Percentiles rank a stretch among this genome's conserved stretches.
Evolutionary conservation across 2,329 filamentous ascomycete species (phyloP).

Genomic region (Arthrinium phaeospermum): DNA sequence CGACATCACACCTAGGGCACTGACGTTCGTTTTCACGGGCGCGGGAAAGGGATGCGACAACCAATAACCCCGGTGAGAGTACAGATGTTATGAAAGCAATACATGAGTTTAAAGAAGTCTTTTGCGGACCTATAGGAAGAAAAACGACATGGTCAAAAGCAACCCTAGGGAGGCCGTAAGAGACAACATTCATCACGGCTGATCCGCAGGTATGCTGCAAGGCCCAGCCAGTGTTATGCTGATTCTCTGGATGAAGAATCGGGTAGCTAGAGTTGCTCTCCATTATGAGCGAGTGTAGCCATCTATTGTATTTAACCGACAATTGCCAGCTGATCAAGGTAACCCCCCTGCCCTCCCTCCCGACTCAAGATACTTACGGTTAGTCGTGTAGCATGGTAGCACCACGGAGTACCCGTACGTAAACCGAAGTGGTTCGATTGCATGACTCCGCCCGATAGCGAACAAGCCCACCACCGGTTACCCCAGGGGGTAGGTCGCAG

Average conservation of each 20-base stretch:
- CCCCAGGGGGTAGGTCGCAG: constrained; percentile 1
- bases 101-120: too few relatives aligned
- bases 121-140: not conserved
- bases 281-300: not conserved
- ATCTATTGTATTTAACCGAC: not conserved
- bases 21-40: not conserved
- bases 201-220: not conserved
- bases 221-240: not conserved
- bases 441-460: not conserved
- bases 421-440: not conserved
- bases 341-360: too few relatives aligned
- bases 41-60: not conserved
- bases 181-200: not conserved
- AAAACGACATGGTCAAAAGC: not conserved
- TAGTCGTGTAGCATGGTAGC: not conserved
- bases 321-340: not conserved
- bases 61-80: not conserved
- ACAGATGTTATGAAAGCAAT: not conserved
- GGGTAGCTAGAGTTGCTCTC: not conserved
- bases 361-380: not conserved
- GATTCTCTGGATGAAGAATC: not conserved
- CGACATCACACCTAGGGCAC: constrained; percentile 18
- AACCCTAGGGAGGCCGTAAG: not conserved
- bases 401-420: not conserved
- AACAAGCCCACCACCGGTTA: not conserved